Percentiles rank a stretch among this genome's conserved stretches.
These are phyloP conservation scores for Leccinum solheimii DNA, from an alignment of 1,284 basidiomycete species.

Conservation along the genomic window DNA sequence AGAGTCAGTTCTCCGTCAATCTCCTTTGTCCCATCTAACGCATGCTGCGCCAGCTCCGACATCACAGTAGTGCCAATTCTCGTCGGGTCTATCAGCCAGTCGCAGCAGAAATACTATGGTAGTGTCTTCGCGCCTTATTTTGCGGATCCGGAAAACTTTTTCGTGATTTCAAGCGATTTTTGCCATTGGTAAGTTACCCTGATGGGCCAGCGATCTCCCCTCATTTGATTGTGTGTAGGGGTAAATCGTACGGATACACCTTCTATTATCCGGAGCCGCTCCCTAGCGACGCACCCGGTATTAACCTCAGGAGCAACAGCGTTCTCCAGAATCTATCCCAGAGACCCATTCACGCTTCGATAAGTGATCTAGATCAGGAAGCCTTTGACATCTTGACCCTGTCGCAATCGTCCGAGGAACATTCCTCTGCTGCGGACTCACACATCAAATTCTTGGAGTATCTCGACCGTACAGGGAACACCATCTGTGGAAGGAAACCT, in stretches of 20 bases:
- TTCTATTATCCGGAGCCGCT: conserved; percentile 81
- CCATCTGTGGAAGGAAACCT: conserved; percentile 95
- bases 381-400: conserved; percentile 75
- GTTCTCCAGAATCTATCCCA: conserved; percentile 41
- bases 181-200: conserved; percentile 84
- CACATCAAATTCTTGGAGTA: conserved; percentile 76
- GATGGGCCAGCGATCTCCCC: neutral
- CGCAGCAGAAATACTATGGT: conserved; percentile 66
- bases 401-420: conserved; percentile 40
- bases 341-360: conserved; percentile 69
- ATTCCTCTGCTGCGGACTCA: conserved; percentile 46
- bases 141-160: conserved; percentile 75
- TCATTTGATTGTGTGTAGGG: conserved; percentile 54
- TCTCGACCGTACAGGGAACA: conserved; percentile 85
- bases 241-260: conserved; percentile 86
- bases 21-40: conserved; percentile 6
- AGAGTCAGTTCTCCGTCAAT: conserved; percentile 51
- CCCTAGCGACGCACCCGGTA: conserved; percentile 46
- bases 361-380: conserved; percentile 73
- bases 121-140: conserved; percentile 80
- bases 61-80: conserved; percentile 89
- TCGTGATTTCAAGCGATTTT: conserved; percentile 94
- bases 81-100: conserved; percentile 77
- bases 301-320: conserved; percentile 51
- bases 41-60: conserved; percentile 49